Evolutionary conservation across 805 yeast genomes (phyloP).

Genomic region (Torulaspora gathmanii): DNA sequence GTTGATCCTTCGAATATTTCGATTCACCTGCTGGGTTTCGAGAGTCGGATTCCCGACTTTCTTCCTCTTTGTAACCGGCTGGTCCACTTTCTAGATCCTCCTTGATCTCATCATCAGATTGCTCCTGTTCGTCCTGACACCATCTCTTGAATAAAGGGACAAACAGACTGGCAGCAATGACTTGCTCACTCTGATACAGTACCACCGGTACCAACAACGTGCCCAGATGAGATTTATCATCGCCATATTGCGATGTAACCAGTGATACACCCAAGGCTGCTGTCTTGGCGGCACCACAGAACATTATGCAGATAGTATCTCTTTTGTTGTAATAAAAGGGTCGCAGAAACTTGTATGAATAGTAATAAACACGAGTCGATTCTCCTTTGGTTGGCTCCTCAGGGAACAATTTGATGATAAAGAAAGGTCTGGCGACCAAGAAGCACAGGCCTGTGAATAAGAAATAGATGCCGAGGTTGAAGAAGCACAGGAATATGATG

Average conservation of each 20-base stretch:
- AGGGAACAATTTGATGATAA: constrained; percentile 42
- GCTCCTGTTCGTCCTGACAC: constrained; percentile 38
- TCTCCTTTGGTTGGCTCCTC: constrained; percentile 44
- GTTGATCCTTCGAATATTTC: not conserved
- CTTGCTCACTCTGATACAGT: constrained; percentile 83
- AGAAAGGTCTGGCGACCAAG: constrained; percentile 55
- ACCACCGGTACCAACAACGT: constrained; percentile 75
- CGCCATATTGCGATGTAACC: constrained; percentile 74
- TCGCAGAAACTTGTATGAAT: constrained; percentile 37
- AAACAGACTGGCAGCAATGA: constrained; percentile 69
- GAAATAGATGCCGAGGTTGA: constrained; percentile 74
- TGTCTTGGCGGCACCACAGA: constrained; percentile 91
- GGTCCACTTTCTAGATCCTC: constrained; percentile 8
- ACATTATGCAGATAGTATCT: constrained; percentile 75
- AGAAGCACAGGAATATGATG: constrained; percentile 71
- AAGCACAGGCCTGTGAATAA: constrained; percentile 67
- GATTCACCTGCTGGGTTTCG: not conserved
- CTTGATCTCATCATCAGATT: constrained; percentile 2
- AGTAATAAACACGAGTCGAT: constrained; percentile 43
- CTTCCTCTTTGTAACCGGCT: not conserved
- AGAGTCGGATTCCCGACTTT: not conserved
- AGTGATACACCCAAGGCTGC: constrained; percentile 88
- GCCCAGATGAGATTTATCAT: constrained; percentile 56
- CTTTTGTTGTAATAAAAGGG: constrained; percentile 68
- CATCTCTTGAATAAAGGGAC: constrained; percentile 65